Evolutionary conservation across 208 protist species (phyloP).

Genomic region (Porcisia hertigi): DNA sequence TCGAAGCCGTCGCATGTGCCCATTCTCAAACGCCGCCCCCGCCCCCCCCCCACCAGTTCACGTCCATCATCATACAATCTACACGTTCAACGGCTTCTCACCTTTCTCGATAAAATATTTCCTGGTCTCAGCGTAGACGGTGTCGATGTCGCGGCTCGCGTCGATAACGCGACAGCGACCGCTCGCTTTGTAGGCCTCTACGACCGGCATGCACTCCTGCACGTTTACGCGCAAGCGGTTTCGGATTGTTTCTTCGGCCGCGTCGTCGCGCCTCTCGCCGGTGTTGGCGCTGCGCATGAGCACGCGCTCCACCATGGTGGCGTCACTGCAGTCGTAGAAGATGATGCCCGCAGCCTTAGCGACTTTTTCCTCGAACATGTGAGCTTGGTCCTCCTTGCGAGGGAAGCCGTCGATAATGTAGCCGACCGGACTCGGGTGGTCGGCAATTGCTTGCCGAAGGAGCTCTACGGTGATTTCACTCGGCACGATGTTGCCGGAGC

Average conservation of each 20-base stretch:
- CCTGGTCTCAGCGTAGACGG: conserved; percentile 67
- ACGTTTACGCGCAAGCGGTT: conserved; percentile 78
- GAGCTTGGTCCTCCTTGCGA: conserved; percentile 80
- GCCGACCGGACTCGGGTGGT: conserved; percentile 60
- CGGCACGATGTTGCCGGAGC: conserved; percentile 80
- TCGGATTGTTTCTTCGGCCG: conserved; percentile 74
- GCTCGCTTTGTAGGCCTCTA: conserved; percentile 70
- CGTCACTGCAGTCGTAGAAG: conserved; percentile 83
- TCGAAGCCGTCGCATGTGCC: neutral
- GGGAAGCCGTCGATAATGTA: conserved; percentile 92
- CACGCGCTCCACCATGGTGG: conserved; percentile 74
- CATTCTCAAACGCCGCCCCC: neutral
- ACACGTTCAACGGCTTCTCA: conserved; percentile 32
- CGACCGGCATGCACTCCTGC: conserved; percentile 84
- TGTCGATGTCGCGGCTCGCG: conserved; percentile 57
- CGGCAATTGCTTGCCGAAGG: conserved; percentile 60
- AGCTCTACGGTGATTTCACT: conserved; percentile 89
- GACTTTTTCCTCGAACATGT: conserved; percentile 86
- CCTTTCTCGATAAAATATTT: conserved; percentile 51
- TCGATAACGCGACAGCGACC: conserved; percentile 72
- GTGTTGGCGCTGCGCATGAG: conserved; percentile 39
- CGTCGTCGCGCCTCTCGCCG: conserved; percentile 64
- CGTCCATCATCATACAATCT: neutral
- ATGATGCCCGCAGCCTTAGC: conserved; percentile 62
- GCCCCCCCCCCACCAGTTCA: neutral